These are phyloP conservation scores for Limonomyces culmigenus DNA, from an alignment of 1,284 basidiomycete genomes.

Conservation along the genomic window DNA sequence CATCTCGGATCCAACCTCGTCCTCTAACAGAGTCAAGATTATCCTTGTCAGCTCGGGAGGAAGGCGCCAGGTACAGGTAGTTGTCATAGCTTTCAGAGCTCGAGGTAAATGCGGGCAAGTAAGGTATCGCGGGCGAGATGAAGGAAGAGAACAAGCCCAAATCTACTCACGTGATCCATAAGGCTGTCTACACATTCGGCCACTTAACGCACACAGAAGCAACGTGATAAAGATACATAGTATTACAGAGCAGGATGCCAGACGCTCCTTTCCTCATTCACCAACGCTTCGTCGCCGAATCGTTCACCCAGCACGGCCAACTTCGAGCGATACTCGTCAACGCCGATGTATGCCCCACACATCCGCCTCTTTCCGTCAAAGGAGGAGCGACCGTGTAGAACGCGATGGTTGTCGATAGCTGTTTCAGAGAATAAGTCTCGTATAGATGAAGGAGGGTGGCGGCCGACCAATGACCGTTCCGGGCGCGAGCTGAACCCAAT, in stretches of 20 bases:
- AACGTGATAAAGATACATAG: no score
- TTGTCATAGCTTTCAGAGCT: no score
- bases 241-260: constrained; percentile 19
- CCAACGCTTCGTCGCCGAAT: constrained; percentile 17
- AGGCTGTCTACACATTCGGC: no score
- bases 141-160: no score
- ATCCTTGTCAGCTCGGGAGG: no score
- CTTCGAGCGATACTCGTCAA: constrained; percentile 79
- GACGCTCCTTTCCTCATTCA: constrained; percentile 13
- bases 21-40: no score
- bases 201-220: no score
- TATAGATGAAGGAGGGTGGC: background rate
- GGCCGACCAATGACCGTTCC: constrained; percentile 73
- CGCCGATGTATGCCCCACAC: constrained; percentile 89
- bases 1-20: no score
- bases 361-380: constrained; percentile 82
- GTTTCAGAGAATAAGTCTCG: constrained; percentile 3
- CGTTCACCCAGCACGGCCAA: constrained; percentile 49
- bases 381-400: constrained; percentile 82
- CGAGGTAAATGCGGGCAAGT: no score
- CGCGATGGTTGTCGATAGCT: constrained; percentile 91
- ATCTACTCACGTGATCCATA: no score
- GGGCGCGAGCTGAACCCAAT: constrained; percentile 78
- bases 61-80: no score
- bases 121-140: no score